Evolutionary conservation across 1,139 yeast species (phyloP), one percentile per base, ranked within the genome.

Genomic region (Pichia sp.): DNA sequence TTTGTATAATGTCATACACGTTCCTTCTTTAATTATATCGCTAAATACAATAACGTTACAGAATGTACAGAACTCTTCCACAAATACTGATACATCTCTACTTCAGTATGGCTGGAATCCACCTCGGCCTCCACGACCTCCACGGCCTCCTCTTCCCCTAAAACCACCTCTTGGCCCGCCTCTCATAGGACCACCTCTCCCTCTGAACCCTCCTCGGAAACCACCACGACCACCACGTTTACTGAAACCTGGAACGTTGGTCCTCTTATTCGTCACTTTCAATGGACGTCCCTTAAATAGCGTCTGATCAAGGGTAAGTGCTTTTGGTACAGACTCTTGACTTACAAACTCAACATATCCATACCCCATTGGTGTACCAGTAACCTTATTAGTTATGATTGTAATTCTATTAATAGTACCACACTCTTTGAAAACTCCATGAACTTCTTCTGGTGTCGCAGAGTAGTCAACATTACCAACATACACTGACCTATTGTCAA

Each of bases 291-390:
- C 82, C 43, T 72, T 67, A 47, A 81, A 71, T 3, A 60, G 56
- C 1, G 74, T 56, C 4, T 75, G 79, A 48, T 77, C 72, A 43
- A 73, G 59, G 37, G 48, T 68, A 25, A 80, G 67, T 0, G 86
- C 86, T 43, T 64, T 64, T 33, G 64, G 62, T 14, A 75, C 78
- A 0, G 68, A 64, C 3, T 64, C 72, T 3, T 55, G 52, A 18
- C 62, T 67, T n/a, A 69, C 69, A 54, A 77, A 81, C 53, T 81
- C 88, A 47, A 82, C 66, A 56, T 79, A 82, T 3, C 85, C 88
- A 60, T 74, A 79, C 2, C 86, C 88, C 50, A 74, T 76, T 21
- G 84, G 81, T 44, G 67, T 73, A 2, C 84, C 84, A 0, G 84
- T 78, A 48, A 61, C 56, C 52, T 72, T 74, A 55, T 77, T 74